phyloP scores from a whole-genome alignment of 495 filamentous ascomycete genomes.

The Aspergillus cavernicola region DNA sequence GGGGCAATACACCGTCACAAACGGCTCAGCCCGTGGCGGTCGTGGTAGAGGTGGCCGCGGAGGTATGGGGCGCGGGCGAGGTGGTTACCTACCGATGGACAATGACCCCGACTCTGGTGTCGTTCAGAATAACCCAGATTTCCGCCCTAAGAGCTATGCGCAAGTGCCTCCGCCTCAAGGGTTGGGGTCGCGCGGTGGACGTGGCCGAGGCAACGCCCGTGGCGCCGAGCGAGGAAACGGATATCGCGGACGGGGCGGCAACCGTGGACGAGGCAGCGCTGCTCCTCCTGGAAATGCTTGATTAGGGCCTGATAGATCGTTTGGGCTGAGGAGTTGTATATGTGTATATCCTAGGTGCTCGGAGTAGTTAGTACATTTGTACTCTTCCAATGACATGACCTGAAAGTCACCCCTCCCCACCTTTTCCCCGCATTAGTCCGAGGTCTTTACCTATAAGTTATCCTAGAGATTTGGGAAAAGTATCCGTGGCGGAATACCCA shows the following conservation, averaged over 20 bases:
- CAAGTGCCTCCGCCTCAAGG: conserved; percentile 74
- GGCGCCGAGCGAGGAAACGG: conserved; percentile 43
- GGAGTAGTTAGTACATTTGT: too few species aligned
- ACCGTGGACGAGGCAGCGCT: conserved; percentile 18
- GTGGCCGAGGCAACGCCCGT: conserved; percentile 19
- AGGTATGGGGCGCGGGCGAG: conserved; percentile 29
- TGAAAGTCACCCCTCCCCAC: background rate
- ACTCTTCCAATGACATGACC: background rate
- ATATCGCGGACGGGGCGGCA: conserved; percentile 15
- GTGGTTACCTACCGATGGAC: conserved; percentile 53
- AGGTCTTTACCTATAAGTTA: background rate
- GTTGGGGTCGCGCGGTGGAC: background rate
- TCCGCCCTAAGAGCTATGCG: conserved; percentile 59
- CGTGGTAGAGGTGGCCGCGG: conserved; percentile 29
- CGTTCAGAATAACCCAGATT: conserved; percentile 49
- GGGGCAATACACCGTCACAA: conserved; percentile 8
- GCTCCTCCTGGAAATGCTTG: conserved; percentile 1
- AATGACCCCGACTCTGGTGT: conserved; percentile 49
- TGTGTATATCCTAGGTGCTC: conserved; percentile 2
- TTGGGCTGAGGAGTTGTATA: background rate
- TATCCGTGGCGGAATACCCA: conserved; percentile 6
- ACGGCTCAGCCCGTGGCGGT: conserved; percentile 23
- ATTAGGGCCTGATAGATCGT: background rate
- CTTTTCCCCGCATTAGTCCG: conserved; percentile 7
- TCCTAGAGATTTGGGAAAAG: too few species aligned